Evolutionary conservation across 345 rosid species (phyloP).

Genomic region (Gossypium sturtianum): DNA sequence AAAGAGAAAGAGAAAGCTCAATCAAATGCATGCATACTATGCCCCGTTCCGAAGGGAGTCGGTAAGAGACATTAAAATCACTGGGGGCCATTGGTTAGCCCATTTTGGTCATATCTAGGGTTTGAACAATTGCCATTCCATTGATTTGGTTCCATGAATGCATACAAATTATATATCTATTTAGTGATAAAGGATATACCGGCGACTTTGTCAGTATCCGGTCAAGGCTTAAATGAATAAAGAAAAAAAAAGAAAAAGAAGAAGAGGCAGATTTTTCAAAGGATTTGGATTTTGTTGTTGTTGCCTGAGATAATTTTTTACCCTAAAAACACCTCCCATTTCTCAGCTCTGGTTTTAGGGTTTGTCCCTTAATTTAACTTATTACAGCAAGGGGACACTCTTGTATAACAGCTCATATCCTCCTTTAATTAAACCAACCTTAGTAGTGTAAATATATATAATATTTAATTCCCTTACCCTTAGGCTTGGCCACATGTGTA

Average conservation of each 20-base stretch:
- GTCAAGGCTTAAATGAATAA: constrained; percentile 10
- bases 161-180: background rate
- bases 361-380: constrained; percentile 11
- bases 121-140: constrained; percentile 8
- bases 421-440: background rate
- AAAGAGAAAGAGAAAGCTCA: background rate
- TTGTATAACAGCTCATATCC: constrained; percentile 25
- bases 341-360: constrained; percentile 14
- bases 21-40: background rate
- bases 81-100: constrained; percentile 11
- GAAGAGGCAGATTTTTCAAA: constrained; percentile 17
- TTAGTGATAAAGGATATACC: constrained; percentile 14
- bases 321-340: constrained; percentile 12
- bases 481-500: background rate
- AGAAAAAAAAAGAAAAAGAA: background rate
- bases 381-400: constrained; percentile 10
- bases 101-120: background rate
- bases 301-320: constrained; percentile 4
- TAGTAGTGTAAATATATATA: background rate
- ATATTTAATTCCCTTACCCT: background rate
- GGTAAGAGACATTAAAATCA: constrained; percentile 13
- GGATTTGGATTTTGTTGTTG: constrained; percentile 41
- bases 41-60: constrained; percentile 26
- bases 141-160: constrained; percentile 9
- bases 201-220: constrained; percentile 28